Base-by-base conservation (phyloP, 306 rosid species). In the Pachyrhizus erosus region DNA sequence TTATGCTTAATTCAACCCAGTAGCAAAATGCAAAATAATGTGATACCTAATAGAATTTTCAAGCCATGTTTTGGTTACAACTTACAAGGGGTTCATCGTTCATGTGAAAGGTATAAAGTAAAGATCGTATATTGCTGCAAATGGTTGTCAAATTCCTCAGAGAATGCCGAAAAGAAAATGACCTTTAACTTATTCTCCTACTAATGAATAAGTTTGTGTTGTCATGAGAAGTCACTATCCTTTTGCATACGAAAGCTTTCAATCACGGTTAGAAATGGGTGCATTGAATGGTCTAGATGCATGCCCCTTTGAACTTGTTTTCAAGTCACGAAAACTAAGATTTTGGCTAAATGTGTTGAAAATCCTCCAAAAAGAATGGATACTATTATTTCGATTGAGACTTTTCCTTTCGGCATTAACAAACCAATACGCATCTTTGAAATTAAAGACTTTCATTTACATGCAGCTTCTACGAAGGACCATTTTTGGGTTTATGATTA, bases 281-380 rank as follows among this genome's bases (percentile, higher is more conserved):
- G 61, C 85, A 80, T 85, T 91, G 94, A 87, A 94, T 83, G 81
- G 87, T 87, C 87, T 20, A 84, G 74, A 87, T 94, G 80, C 98
- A 90, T 76, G 76, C 84, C 94, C 93, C 98, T 88, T 87, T 86
- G 83, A 88, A 73, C 54, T 39, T 80, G 46, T 73, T 73, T 81
- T 77, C 66, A 81, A 79, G 88, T 90, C 93, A 85, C 77, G 76
- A 75, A 82, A 85, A 76, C 84, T 77, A 73, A 65, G 76, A 84
- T 83, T 84, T 81, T 84, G 82, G 84, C 73, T 84, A 70, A 81
- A 72, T 58, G 24, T 72, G 40, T 85, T 62, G 51, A 87, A 87
- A 90, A 89, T 86, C 91, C 87, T 90, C 96, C 96, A 15, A 87
- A 84, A 88, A 87, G 54, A 89, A 87, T 62, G 96, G 94, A 86